Base-by-base conservation (phyloP, 23 red algal genomes). In the Gracilaria domingensis region DNA sequence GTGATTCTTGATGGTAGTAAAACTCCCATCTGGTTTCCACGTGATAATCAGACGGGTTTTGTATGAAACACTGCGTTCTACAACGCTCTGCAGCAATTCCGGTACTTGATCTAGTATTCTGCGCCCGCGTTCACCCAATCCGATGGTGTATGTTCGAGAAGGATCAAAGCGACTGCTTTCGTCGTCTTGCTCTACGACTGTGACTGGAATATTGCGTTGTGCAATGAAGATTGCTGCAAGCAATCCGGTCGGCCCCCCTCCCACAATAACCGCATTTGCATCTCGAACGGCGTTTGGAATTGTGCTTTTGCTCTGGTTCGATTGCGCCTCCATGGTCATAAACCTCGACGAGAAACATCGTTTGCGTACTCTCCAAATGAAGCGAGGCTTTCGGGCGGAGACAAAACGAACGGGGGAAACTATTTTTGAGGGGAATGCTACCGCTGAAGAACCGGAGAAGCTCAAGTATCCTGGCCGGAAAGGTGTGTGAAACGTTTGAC, bases 221-320 rank as follows among this genome's bases (percentile, higher is more conserved):
- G 74, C 30, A 37, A 89, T 39, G 21, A 60, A n/a, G 12, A 55
- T 55, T 44, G 85, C 85, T 14, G 85, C 72, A 30, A 89, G 71
- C 5, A 45, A 18, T 25, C 85, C 85, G 36, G 45, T 53, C 16
- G 85, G 85, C 12, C 85, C 85, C 48, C 67, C 85, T n/a, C 85
- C 85, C 4, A 89, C 71, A 4, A 89, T 79, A 9, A 77, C 51
- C 24, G 71, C 32, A 17, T 61, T 89, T 47, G 85, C 47, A 36
- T 81, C n/a, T 54, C 76, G 45, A 35, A 81, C 20, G 28, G 71
- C 21, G 32, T 28, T n/a, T 28, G 71, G 71, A 21, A 76, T 62
- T 4, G 0, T 62, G 18, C 59, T 30, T 2, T 62, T 30, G 4
- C 29, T 62, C 26, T 62, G 59, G 13, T 62, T 62, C 26, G 18